These are phyloP conservation scores for Rhodotorula glutinis DNA, from an alignment of 1,284 basidiomycete genomes.

Conservation along the genomic window DNA sequence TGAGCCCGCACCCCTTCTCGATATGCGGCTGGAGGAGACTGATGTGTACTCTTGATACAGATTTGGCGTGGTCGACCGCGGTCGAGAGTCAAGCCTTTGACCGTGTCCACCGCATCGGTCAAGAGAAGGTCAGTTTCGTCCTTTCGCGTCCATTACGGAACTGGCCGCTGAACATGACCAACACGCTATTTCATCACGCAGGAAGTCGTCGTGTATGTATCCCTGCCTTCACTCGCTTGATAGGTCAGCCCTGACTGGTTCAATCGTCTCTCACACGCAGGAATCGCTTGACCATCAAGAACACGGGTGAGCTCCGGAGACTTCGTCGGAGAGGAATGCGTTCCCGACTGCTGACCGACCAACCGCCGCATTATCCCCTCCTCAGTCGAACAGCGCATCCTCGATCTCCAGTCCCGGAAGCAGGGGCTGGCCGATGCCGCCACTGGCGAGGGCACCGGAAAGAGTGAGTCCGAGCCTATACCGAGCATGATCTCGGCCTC, in stretches of 20 bases:
- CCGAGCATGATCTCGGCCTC: no score
- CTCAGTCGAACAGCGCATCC: slow-evolving; percentile 50
- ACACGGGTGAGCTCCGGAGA: slow-evolving; percentile 31
- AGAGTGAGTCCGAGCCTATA: slow-evolving; percentile 1
- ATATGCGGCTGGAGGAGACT: slow-evolving; percentile 52
- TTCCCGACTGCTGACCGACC: background rate
- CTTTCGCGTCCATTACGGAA: background rate
- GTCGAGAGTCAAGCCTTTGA: slow-evolving; percentile 65
- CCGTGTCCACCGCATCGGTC: slow-evolving; percentile 61
- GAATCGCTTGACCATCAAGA: slow-evolving; percentile 54
- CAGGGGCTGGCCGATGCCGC: slow-evolving; percentile 36
- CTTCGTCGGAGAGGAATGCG: rapidly evolving
- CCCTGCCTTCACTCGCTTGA: no score
- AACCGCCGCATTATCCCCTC: background rate
- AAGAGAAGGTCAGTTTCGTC: slow-evolving; percentile 43
- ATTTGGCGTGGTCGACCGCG: slow-evolving; percentile 58
- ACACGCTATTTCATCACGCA: background rate
- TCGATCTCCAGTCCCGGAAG: slow-evolving; percentile 46
- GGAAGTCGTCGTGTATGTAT: background rate
- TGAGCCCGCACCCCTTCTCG: slow-evolving; percentile 16
- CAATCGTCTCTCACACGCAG: no score
- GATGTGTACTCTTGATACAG: background rate
- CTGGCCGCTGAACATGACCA: background rate
- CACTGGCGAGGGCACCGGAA: slow-evolving; percentile 35
- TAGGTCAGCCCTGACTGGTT: no score